Evolutionary conservation across 2,329 filamentous ascomycete species (phyloP).

Genomic region (Diaporthe aspalathi): DNA sequence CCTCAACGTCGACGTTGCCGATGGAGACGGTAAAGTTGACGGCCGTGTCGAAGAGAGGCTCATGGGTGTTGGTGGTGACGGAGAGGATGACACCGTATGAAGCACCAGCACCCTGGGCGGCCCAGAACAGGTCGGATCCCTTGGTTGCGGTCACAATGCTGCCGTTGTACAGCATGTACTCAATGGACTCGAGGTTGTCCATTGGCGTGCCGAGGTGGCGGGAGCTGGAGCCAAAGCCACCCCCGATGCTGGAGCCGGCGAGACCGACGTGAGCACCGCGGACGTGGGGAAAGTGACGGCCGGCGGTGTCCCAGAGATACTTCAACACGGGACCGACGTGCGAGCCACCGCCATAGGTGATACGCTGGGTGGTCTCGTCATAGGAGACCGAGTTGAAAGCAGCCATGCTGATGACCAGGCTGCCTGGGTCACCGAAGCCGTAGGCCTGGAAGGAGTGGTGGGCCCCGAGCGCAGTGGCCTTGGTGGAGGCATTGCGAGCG

Average conservation of each 20-base stretch:
- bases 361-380: not conserved
- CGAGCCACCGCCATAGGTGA: slow-evolving; percentile 8
- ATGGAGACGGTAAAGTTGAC: slow-evolving; percentile 15
- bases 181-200: slow-evolving; percentile 17
- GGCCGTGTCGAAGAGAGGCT: not conserved
- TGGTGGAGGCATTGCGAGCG: slow-evolving; percentile 8
- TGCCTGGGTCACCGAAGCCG: slow-evolving; percentile 12
- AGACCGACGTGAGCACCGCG: slow-evolving; percentile 12
- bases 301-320: slow-evolving; percentile 1
- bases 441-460: slow-evolving; percentile 21
- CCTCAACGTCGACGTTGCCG: slow-evolving; percentile 7
- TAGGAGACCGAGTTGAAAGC: slow-evolving; percentile 19
- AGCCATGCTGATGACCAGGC: slow-evolving; percentile 18
- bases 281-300: slow-evolving; percentile 16
- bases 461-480: slow-evolving; percentile 8
- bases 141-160: slow-evolving; percentile 12
- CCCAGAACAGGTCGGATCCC: slow-evolving; percentile 15
- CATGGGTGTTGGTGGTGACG: slow-evolving; percentile 13
- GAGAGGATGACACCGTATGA: slow-evolving; percentile 12
- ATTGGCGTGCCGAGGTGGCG: slow-evolving; percentile 15
- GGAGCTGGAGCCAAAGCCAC: slow-evolving; percentile 8
- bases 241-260: slow-evolving; percentile 10
- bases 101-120: slow-evolving; percentile 9
- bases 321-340: slow-evolving; percentile 8
- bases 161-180: slow-evolving; percentile 21